Evolutionary conservation across 768 basidiomycete species (phyloP).

Genomic region (Gloeophyllum trabeum): DNA sequence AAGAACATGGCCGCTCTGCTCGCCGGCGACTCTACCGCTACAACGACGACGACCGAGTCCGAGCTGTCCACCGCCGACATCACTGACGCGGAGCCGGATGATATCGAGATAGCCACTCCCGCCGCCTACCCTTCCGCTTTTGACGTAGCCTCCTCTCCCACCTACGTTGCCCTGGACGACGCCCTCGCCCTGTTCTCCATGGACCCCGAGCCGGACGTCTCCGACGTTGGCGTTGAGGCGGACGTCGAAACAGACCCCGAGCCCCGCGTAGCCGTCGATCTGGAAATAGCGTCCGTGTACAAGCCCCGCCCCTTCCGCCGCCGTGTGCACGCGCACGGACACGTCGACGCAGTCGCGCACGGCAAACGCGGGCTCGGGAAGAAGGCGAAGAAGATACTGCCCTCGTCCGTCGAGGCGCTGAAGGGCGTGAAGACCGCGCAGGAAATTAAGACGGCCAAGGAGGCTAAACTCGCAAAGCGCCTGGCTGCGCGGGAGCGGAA

Average conservation of each 20-base stretch:
- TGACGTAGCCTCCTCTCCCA: constrained; percentile 12
- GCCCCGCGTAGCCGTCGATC: constrained; percentile 30
- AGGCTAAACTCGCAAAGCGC: constrained; percentile 23
- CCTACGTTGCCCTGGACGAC: constrained; percentile 13
- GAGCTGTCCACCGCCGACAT: constrained; percentile 26
- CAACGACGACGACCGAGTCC: constrained; percentile 24
- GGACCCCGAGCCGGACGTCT: constrained; percentile 23
- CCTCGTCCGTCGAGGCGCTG: neutral
- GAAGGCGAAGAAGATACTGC: constrained; percentile 10
- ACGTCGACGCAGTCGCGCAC: neutral
- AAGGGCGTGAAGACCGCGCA: constrained; percentile 2
- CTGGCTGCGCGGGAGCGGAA: constrained; percentile 38
- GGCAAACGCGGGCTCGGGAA: no score
- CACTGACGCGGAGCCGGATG: constrained; percentile 23
- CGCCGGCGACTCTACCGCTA: constrained; percentile 18
- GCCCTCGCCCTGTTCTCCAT: constrained; percentile 32
- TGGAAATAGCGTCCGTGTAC: constrained; percentile 63
- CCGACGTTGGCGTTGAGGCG: constrained; percentile 1
- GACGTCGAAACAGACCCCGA: constrained; percentile 18
- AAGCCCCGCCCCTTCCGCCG: constrained; percentile 60
- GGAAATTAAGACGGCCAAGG: constrained; percentile 9
- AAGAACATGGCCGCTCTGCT: constrained; percentile 12
- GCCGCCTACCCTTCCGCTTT: constrained; percentile 16
- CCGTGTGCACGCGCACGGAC: constrained; percentile 14
- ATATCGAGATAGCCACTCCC: neutral